phyloP scores from a whole-genome alignment of 371 early-diverging fungal genomes.

The Neoconidiobolus thromboides region DNA sequence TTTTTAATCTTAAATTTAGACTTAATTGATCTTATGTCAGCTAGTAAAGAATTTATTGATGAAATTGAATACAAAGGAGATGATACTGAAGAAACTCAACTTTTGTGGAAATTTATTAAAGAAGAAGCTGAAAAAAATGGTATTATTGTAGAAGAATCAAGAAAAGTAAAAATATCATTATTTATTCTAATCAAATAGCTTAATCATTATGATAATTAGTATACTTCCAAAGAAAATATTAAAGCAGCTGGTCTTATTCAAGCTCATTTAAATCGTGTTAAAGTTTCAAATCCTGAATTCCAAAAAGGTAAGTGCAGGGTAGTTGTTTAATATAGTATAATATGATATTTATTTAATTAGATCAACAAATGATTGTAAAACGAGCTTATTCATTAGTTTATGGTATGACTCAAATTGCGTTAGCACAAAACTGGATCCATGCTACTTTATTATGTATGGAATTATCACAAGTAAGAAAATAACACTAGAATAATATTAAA shows the following conservation, averaged over 20 bases:
- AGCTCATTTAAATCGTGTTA: constrained; percentile 67
- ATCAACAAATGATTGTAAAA: constrained; percentile 51
- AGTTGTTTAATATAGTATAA: background rate
- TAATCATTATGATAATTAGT: constrained; percentile 5
- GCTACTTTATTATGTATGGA: constrained; percentile 41
- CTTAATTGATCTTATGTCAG: constrained; percentile 40
- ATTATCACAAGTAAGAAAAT: constrained; percentile 31
- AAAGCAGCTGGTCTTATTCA: constrained; percentile 64
- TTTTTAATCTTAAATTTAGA: constrained; percentile 9
- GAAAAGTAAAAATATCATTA: constrained; percentile 11
- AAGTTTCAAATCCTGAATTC: constrained; percentile 29
- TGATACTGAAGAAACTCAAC: constrained; percentile 28
- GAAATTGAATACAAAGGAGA: constrained; percentile 22
- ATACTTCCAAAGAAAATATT: constrained; percentile 22
- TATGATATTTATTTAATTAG: constrained; percentile 11
- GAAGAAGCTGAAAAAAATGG: constrained; percentile 35
- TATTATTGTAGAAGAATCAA: constrained; percentile 28
- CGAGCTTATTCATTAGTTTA: constrained; percentile 47
- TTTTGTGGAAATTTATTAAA: constrained; percentile 27
- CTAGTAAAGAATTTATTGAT: constrained; percentile 50
- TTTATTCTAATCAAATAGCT: background rate
- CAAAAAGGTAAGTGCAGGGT: constrained; percentile 16
- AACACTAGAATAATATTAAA: constrained; percentile 7
- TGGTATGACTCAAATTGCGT: constrained; percentile 74
- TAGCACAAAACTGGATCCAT: constrained; percentile 61